Percentiles rank a stretch among this genome's conserved stretches.
phyloP scores from a whole-genome alignment of 306 rosid genomes.

The Heteromeles arbutifolia region DNA sequence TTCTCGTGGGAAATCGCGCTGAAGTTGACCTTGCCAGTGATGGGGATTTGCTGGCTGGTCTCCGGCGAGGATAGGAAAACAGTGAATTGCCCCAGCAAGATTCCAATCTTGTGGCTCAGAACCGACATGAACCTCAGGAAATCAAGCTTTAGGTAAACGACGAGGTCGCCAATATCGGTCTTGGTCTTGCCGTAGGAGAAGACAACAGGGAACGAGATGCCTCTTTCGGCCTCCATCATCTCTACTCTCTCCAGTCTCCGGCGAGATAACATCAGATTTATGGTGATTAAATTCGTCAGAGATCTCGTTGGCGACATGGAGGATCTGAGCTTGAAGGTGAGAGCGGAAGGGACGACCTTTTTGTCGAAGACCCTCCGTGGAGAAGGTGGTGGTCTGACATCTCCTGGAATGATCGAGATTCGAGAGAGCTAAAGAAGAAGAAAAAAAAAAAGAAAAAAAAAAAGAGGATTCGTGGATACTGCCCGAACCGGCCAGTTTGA shows the following conservation, averaged over 20 bases:
- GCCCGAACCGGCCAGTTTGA: too few species aligned
- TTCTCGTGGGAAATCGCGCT: slow-evolving; percentile 20
- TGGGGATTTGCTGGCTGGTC: slow-evolving; percentile 27
- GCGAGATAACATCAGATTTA: background rate
- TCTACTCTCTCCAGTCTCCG: background rate
- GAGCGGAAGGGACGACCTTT: too few species aligned
- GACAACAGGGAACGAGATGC: slow-evolving; percentile 29
- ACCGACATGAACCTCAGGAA: slow-evolving; percentile 28
- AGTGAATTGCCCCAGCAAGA: slow-evolving; percentile 42
- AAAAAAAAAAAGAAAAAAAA: too few species aligned
- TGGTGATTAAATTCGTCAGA: background rate
- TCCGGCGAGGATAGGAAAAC: slow-evolving; percentile 27
- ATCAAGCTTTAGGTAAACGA: slow-evolving; percentile 24
- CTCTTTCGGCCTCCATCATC: slow-evolving; percentile 22
- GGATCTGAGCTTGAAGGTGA: too few species aligned
- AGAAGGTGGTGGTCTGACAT: too few species aligned
- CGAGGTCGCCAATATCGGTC: slow-evolving; percentile 31
- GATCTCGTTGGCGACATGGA: too few species aligned
- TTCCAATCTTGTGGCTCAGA: slow-evolving; percentile 42
- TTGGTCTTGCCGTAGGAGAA: slow-evolving; percentile 42
- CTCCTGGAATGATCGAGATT: too few species aligned
- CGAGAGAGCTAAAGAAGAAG: too few species aligned
- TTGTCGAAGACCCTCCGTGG: too few species aligned
- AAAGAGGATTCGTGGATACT: too few species aligned
- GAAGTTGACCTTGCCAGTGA: slow-evolving; percentile 47